Evolutionary conservation across 306 rosid genomes (phyloP), one percentile per base, ranked within the genome.

Genomic region (Medicago ruthenica): DNA sequence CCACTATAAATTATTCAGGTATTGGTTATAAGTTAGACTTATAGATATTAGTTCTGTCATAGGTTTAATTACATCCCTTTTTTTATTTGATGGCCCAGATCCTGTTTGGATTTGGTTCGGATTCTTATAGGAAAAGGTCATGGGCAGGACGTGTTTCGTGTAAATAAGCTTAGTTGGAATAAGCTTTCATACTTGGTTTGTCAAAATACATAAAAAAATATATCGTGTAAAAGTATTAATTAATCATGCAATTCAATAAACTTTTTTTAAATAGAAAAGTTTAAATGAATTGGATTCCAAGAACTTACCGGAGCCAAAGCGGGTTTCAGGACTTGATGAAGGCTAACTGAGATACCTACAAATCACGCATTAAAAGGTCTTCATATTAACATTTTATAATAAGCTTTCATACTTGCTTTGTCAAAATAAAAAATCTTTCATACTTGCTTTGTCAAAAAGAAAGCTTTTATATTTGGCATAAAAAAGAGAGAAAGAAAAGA

Each of bases 101-200:
- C 47, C 12, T 42, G 8, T 61, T 74, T 18, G 9, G 54, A 42
- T 44, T 74, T 36, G 37, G 27, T 24, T 1, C 48, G 5, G 39
- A 59, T 72, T 72, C 41, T 53, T 31, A 9, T 8, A 27, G 6
- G 6, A 45, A 45, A 15, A 40, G 13, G 18, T 13, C 41, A 65
- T 20, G 65, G 54, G 54, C 55, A 75, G 5, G 27, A 50, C 79
- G 73, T 75, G 50, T 37, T 50, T 34, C 37, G 37, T 34, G 37
- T 5, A 34, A 34, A 34, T 34, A 34, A 31, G 36, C 6, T 31
- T 44, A 44, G 50, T 44, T 3, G 5, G 36, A 31, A 31, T 31
- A 13, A 24, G 40, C 10, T 54, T 54, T 54, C 60, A 54, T 3
- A 54, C 60, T 54, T 17, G 60, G 14, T 17, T 54, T 17, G 60